Evolutionary conservation across 495 filamentous ascomycete genomes (phyloP).

Genomic region (Parmelia sp.): DNA sequence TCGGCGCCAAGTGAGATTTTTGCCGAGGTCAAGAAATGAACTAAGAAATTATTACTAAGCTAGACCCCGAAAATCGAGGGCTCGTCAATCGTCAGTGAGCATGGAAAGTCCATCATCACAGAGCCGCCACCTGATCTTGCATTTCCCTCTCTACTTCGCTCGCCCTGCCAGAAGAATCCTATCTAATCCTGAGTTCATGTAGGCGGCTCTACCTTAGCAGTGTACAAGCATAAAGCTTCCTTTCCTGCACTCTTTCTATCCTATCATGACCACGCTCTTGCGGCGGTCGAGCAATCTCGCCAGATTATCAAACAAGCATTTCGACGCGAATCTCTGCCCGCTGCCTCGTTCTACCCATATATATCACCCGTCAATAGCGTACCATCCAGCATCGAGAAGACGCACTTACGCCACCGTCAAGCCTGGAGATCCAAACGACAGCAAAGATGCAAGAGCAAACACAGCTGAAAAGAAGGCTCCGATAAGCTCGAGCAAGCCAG

Average conservation of each 20-base stretch:
- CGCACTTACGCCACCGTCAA: constrained; percentile 52
- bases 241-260: neutral
- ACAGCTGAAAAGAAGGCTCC: constrained; percentile 28
- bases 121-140: neutral
- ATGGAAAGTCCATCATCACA: neutral
- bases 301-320: constrained; percentile 51
- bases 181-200: neutral
- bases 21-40: neutral
- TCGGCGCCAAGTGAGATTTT: neutral
- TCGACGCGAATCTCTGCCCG: constrained; percentile 41
- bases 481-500: constrained; percentile 23
- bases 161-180: neutral
- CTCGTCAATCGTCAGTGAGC: neutral
- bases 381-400: constrained; percentile 41
- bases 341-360: constrained; percentile 30
- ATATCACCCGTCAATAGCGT: constrained; percentile 33
- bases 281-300: constrained; percentile 60
- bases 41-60: neutral
- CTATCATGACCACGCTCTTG: constrained; percentile 57
- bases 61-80: neutral
- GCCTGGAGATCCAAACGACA: constrained; percentile 43
- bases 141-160: neutral
- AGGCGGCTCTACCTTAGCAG: neutral
- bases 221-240: neutral
- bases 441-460: constrained; percentile 34